Base-by-base conservation (phyloP, 2,329 filamentous ascomycete species). In the Verticillium longisporum region DNA sequence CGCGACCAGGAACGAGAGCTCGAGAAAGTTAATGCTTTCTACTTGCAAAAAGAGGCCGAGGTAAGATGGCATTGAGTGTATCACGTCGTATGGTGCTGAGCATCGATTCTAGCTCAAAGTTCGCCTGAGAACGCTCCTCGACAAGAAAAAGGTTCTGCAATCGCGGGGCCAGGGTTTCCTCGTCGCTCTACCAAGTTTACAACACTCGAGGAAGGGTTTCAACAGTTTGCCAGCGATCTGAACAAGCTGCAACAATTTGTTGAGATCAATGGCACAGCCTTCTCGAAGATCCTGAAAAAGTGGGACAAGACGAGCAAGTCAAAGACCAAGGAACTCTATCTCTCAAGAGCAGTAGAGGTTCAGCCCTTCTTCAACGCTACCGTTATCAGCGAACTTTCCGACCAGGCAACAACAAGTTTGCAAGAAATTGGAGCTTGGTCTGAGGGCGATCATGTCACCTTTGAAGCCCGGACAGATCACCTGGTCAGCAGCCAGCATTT, bases 261-360 rank as follows among this genome's bases (percentile, higher is more conserved):
- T 66, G 94, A 98, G 74, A 91, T 98, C 72, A 99, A 99, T 72
- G 94, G 95, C 70, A 97, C 92, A 1, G 95, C 93, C 15, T 97
- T 98, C 74, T 97, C 94, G 33, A 99, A 99, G 75, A 99, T 99
- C 62, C 79, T 99, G 65, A 99, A 99, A 78, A 99, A 99, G 85
- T 99, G 95, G 95, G 95, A 99, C 78, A 99, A 99, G 84, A 97
- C 93, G 1, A 97, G 94, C 67, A 99, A 98, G 83, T 98, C 94
- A 58, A 94, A 94, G 74, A 97, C 95, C 62, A 99, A 99, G 75
- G 95, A 98, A 77, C 84, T 98, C 50, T 99, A 98, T 72, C 87
- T 99, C 38, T 96, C 96, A 10, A 85, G 95, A 63, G 95, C 95
- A 9, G 94, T 99, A 64, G 95, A 99, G 74, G 93, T 98, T 7